These are phyloP conservation scores for Lachnellula arida DNA, from an alignment of 2,329 filamentous ascomycete species.

Conservation along the genomic window DNA sequence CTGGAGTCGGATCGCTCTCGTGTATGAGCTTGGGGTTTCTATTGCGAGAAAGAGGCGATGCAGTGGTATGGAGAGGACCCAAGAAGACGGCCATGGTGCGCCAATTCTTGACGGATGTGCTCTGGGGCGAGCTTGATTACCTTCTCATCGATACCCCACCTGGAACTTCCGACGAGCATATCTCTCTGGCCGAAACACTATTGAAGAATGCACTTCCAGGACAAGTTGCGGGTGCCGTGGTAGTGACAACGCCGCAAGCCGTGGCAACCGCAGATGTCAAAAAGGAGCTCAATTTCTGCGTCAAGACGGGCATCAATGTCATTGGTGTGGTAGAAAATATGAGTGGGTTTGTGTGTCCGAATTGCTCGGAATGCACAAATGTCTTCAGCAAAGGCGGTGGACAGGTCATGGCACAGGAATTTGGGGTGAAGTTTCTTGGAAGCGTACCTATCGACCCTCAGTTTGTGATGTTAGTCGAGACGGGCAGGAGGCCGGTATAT, in stretches of 20 bases:
- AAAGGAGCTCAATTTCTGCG: slow-evolving; percentile 84
- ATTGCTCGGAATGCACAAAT: slow-evolving; percentile 82
- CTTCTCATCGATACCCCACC: slow-evolving; percentile 94
- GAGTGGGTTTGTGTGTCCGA: slow-evolving; percentile 81
- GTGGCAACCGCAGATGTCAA: slow-evolving; percentile 86
- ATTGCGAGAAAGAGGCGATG: slow-evolving; percentile 75
- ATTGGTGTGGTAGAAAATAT: slow-evolving; percentile 96
- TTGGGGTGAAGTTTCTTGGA: slow-evolving; percentile 77
- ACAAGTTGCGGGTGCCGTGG: slow-evolving; percentile 79
- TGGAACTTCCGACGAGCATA: slow-evolving; percentile 95
- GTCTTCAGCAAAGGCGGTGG: slow-evolving; percentile 91
- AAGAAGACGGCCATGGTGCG: slow-evolving; percentile 99
- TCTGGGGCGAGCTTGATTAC: slow-evolving; percentile 86
- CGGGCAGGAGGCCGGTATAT: slow-evolving; percentile 59
- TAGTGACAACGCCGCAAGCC: slow-evolving; percentile 94
- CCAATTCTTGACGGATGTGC: slow-evolving; percentile 88
- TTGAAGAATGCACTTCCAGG: slow-evolving; percentile 57
- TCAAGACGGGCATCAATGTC: slow-evolving; percentile 75
- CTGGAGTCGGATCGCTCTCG: slow-evolving; percentile 58
- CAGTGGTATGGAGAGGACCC: slow-evolving; percentile 94
- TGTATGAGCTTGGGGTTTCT: slow-evolving; percentile 96
- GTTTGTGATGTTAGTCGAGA: slow-evolving; percentile 84
- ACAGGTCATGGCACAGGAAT: slow-evolving; percentile 81
- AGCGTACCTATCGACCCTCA: slow-evolving; percentile 88
- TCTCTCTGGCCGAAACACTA: slow-evolving; percentile 85